Evolutionary conservation across 345 rosid genomes (phyloP).

Genomic region (Gossypium rotundifolium): DNA sequence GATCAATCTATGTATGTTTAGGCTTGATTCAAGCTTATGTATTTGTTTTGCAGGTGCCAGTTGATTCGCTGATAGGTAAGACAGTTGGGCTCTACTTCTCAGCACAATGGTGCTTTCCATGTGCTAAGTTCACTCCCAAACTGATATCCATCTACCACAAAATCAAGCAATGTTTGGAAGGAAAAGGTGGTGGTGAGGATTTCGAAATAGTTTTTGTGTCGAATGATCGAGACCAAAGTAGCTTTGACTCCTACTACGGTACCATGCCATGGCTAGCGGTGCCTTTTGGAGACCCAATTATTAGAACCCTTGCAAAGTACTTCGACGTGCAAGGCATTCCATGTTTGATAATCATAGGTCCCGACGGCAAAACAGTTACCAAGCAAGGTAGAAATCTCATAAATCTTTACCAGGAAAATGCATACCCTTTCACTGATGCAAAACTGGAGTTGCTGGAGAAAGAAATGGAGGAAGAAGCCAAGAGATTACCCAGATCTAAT

Average conservation of each 20-base stretch:
- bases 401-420: slow-evolving; percentile 44
- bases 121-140: slow-evolving; percentile 44
- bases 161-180: slow-evolving; percentile 25
- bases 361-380: slow-evolving; percentile 56
- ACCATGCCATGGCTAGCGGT: slow-evolving; percentile 55
- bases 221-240: slow-evolving; percentile 29
- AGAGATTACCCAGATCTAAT: slow-evolving; percentile 35
- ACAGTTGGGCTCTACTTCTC: slow-evolving; percentile 56
- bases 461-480: slow-evolving; percentile 48
- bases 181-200: slow-evolving; percentile 12
- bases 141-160: slow-evolving; percentile 43
- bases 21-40: background rate
- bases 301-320: slow-evolving; percentile 31
- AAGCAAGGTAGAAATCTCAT: slow-evolving; percentile 41
- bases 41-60: slow-evolving; percentile 32
- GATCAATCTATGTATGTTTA: background rate
- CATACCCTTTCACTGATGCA: slow-evolving; percentile 50
- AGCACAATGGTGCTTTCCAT: slow-evolving; percentile 54
- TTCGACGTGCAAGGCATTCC: slow-evolving; percentile 52
- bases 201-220: slow-evolving; percentile 53
- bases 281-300: slow-evolving; percentile 41
- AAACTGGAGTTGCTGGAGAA: slow-evolving; percentile 31
- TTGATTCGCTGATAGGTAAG: slow-evolving; percentile 42
- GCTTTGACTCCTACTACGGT: slow-evolving; percentile 30
- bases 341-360: slow-evolving; percentile 48